Conservation (phyloP, 1,284 basidiomycete species). For the Leccinum subatratum region DNA sequence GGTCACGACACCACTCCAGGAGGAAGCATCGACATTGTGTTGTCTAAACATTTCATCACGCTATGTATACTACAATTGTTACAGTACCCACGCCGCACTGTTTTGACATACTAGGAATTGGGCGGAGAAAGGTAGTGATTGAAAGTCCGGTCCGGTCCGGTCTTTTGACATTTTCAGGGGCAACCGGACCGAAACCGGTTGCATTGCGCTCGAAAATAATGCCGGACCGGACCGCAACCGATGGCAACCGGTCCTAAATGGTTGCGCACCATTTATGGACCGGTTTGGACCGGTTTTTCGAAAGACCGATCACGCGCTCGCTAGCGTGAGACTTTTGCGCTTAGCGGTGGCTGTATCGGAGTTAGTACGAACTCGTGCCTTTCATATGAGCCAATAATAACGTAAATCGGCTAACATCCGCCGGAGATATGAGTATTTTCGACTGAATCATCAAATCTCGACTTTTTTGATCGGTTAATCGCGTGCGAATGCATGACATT, state of each 20-base stretch:
- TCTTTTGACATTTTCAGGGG: neutral
- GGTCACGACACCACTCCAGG: no score
- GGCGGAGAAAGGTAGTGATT: neutral
- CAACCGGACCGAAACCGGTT: neutral
- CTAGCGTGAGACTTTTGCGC: neutral
- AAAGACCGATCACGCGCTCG: neutral
- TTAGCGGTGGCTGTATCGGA: neutral
- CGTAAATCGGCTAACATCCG: neutral
- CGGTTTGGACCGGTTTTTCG: neutral
- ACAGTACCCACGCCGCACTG: no score
- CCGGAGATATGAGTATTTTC: neutral
- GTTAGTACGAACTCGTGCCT: neutral
- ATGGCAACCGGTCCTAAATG: neutral
- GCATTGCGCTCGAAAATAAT: neutral
- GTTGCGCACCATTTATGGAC: neutral
- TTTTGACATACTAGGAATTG: no score
- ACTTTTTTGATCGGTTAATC: neutral
- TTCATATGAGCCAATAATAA: neutral
- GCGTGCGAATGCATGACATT: neutral
- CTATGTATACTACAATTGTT: no score
- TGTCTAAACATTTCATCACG: no score
- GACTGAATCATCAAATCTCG: neutral
- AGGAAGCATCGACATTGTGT: no score
- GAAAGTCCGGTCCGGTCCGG: neutral
- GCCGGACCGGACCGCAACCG: neutral